A percentile compares a stretch with the other conserved stretches of the same genome.
Conservation (phyloP, 345 rosid genomes). For the Pelargonium nanum region DNA sequence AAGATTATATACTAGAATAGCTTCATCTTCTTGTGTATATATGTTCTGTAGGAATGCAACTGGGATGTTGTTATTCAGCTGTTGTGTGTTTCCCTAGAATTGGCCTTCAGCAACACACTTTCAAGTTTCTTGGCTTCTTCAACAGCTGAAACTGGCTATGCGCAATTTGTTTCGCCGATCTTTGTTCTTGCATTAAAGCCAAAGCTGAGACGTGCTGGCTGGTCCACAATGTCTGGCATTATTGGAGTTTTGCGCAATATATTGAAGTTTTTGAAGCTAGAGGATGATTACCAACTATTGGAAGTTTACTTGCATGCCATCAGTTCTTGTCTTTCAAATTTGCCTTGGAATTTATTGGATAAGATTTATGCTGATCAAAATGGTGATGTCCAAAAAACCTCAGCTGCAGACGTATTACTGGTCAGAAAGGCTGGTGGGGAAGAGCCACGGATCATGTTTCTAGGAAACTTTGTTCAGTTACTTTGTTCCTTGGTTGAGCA, state of each 20-base stretch:
- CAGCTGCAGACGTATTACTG: constrained; percentile 12
- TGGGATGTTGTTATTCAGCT: constrained; percentile 36
- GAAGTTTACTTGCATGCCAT: constrained; percentile 32
- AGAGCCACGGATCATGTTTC: constrained; percentile 28
- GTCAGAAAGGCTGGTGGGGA: constrained; percentile 11
- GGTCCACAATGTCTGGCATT: constrained; percentile 45
- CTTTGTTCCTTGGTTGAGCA: constrained; percentile 62
- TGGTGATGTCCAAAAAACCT: constrained; percentile 8
- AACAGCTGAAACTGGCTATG: constrained; percentile 11
- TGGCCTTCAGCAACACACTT: constrained; percentile 22
- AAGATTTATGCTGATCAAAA: constrained; percentile 18
- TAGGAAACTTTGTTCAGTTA: constrained; percentile 61
- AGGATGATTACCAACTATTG: constrained; percentile 33
- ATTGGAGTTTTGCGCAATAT: constrained; percentile 42
- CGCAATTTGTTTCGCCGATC: constrained; percentile 13
- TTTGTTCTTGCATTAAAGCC: constrained; percentile 24
- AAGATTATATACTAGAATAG: background rate
- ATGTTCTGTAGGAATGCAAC: constrained; percentile 33
- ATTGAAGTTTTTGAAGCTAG: constrained; percentile 52
- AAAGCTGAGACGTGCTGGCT: constrained; percentile 37
- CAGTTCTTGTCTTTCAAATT: constrained; percentile 30
- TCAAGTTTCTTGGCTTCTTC: constrained; percentile 15
- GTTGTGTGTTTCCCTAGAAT: constrained; percentile 38
- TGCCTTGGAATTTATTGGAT: constrained; percentile 47
- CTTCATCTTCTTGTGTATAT: background rate